phyloP scores from a whole-genome alignment of 2,329 filamentous ascomycete species.

The Aureobasidium lini region DNA sequence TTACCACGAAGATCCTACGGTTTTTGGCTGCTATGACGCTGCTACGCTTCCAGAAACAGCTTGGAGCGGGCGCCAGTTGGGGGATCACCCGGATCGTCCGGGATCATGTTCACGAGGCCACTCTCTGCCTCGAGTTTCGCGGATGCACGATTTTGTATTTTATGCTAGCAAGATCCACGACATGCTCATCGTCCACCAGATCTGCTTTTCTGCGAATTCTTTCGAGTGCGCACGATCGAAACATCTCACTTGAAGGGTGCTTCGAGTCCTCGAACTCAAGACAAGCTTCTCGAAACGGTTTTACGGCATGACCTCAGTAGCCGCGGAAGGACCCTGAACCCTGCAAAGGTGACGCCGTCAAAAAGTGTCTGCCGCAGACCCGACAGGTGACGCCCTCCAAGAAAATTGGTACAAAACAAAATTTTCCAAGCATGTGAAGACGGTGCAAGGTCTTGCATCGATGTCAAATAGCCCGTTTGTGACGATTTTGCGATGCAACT shows the following conservation, averaged over 20 bases:
- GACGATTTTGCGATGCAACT: neutral
- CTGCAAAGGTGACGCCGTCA: neutral
- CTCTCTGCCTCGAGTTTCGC: neutral
- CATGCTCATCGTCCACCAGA: no score
- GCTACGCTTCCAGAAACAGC: conserved; percentile 5
- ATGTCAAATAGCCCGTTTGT: neutral
- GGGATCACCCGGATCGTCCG: neutral
- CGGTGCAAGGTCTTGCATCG: neutral
- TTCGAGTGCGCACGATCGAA: neutral
- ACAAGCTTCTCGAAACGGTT: conserved; percentile 5
- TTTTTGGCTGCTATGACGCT: neutral
- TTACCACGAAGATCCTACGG: neutral
- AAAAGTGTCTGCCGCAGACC: neutral
- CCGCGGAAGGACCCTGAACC: neutral
- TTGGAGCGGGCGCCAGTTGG: neutral
- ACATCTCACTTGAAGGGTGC: neutral
- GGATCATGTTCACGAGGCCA: neutral
- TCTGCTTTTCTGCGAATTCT: neutral
- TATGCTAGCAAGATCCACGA: neutral
- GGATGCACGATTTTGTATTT: neutral
- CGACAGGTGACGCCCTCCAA: neutral
- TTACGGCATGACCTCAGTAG: neutral
- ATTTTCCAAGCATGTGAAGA: conserved; percentile 2
- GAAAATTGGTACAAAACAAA: neutral
- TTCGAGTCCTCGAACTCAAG: neutral